Percentiles rank a stretch among this genome's conserved stretches.
These are phyloP conservation scores for Sclerotinia minor DNA, from an alignment of 2,329 filamentous ascomycete genomes.

Conservation along the genomic window DNA sequence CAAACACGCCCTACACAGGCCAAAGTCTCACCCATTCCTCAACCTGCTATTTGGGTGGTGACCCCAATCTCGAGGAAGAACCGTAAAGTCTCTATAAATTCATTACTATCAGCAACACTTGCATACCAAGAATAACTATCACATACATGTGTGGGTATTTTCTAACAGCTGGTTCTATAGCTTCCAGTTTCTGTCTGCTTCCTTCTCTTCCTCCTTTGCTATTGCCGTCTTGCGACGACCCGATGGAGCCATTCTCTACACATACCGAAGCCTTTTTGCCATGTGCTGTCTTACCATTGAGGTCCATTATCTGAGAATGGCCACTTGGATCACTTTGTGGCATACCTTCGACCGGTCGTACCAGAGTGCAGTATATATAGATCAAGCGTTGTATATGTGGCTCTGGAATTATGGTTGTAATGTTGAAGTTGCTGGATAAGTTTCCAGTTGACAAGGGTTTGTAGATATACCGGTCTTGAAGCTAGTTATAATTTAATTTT, in stretches of 20 bases:
- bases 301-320: background rate
- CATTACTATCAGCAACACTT: background rate
- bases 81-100: background rate
- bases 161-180: background rate
- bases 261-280: background rate
- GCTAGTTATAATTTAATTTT: background rate
- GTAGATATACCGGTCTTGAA: background rate
- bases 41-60: background rate
- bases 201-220: background rate
- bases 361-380: background rate
- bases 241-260: constrained; percentile 7
- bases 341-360: background rate
- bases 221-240: background rate
- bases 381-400: no score
- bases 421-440: background rate
- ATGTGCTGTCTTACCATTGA: background rate
- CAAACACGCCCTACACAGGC: background rate
- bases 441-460: background rate
- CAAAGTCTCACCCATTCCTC: background rate
- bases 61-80: background rate
- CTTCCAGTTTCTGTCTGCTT: background rate
- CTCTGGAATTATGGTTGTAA: background rate
- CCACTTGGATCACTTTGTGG: background rate
- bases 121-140: background rate
- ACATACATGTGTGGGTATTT: background rate